Evolutionary conservation across 2,329 filamentous ascomycete species (phyloP), one percentile per base, ranked within the genome.

Genomic region (Colletotrichum chlorophyti): DNA sequence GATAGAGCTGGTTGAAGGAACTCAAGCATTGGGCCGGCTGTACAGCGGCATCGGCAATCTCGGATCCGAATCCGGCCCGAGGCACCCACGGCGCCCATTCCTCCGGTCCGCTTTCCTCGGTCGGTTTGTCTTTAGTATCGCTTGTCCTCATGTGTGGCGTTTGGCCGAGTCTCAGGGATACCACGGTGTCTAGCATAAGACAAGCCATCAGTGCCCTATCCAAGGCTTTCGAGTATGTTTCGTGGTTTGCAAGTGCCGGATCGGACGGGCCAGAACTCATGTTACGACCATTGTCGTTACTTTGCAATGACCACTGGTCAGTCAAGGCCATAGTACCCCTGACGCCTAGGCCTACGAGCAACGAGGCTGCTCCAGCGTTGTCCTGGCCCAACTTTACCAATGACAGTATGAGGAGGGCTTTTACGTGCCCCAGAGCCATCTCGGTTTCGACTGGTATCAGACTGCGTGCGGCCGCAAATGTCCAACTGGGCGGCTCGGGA

Each of bases 31-130:
- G 74, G 2, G 70, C 69, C 2, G 70, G 67, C 40, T 50, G 49
- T 23, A 67, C 48, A 9, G 65, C 27, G 40, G 46, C 53, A 21
- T 54, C 45, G 26, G 32, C 23, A 51, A 53, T 24, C 14, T 48
- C 40, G 45, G 58, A 40, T 5, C 74, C 73, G 45, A 78, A 76
- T 3, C 70, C 74, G 4, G 68, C 65, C 58, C 78, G 77, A 23
- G 86, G 83, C 15, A 79, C 78, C 89, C 89, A 92, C 1, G 87
- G 85, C 63, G 89, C 85, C 89, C 89, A 91, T 72, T 91, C 88
- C 66, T 91, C 89, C 17, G 88, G 73, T 1, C 87, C 87, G 64
- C 90, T 86, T 69, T 90, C 87, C 23, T 84, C 78, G 3, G 89
- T 74, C 3, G 80, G 79, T 26, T 79, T 58, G 47, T 70, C 68